These are phyloP conservation scores for Berberis vulgaris DNA, from an alignment of 164 flowering plant species.

Conservation along the genomic window DNA sequence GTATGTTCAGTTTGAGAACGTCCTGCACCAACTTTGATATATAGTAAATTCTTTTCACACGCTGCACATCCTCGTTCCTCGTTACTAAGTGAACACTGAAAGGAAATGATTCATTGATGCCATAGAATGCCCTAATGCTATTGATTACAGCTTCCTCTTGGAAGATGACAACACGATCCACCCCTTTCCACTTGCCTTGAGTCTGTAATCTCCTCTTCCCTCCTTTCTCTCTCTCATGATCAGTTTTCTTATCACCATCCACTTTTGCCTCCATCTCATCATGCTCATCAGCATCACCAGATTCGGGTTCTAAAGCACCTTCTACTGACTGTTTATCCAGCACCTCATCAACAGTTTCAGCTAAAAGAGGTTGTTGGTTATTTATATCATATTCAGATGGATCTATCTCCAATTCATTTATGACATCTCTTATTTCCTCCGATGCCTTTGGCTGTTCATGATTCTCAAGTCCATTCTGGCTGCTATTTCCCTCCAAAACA, in stretches of 20 bases:
- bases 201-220: constrained; percentile 59
- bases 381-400: constrained; percentile 4
- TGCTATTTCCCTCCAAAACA: constrained; percentile 22
- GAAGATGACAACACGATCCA: constrained; percentile 88
- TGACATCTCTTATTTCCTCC: constrained; percentile 13
- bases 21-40: constrained; percentile 73
- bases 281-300: constrained; percentile 18
- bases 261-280: constrained; percentile 22
- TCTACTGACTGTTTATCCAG: constrained; percentile 23
- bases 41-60: constrained; percentile 85
- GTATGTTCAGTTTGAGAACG: constrained; percentile 61
- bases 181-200: constrained; percentile 90
- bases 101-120: constrained; percentile 70
- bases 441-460: constrained; percentile 5
- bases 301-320: constrained; percentile 21
- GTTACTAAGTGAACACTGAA: constrained; percentile 68
- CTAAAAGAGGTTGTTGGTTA: constrained; percentile 5
- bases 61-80: constrained; percentile 61
- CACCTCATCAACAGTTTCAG: constrained; percentile 28
- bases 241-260: constrained; percentile 21
- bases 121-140: constrained; percentile 71
- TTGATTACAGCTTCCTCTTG: constrained; percentile 46
- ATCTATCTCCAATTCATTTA: constrained; percentile 7
- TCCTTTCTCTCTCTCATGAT: constrained; percentile 17
- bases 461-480: constrained; percentile 3